Evolutionary conservation across 305 asterid species (phyloP).

Genomic region (Fraxinus latifolia): DNA sequence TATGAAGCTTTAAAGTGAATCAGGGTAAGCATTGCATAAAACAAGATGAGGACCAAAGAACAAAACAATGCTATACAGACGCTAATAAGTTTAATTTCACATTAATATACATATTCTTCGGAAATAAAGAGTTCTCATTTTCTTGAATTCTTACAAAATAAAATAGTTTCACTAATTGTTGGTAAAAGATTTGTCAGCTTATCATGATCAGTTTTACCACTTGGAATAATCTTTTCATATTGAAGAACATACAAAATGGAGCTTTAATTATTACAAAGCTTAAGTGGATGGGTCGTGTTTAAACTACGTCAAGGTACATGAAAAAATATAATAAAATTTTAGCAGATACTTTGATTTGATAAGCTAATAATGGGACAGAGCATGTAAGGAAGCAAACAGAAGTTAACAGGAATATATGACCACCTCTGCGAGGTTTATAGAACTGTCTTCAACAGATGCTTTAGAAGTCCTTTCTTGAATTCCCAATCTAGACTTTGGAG

Average conservation of each 20-base stretch:
- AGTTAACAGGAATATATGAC: constrained; percentile 15
- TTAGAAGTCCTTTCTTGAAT: constrained; percentile 75
- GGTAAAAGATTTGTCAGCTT: not conserved
- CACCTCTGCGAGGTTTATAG: constrained; percentile 81
- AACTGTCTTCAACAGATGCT: constrained; percentile 82
- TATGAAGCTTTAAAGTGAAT: not conserved
- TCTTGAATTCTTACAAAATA: not conserved
- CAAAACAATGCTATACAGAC: not conserved
- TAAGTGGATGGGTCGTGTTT: not conserved
- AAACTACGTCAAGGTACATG: constrained; percentile 1
- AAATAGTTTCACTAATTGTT: constrained; percentile 7
- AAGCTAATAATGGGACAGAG: constrained; percentile 2
- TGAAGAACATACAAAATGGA: constrained; percentile 11
- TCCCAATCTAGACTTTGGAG: constrained; percentile 82
- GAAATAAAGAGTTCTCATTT: not conserved
- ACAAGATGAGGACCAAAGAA: not conserved
- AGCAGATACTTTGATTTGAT: constrained; percentile 6
- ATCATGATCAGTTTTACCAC: not conserved
- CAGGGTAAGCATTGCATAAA: not conserved
- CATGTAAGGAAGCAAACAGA: not conserved
- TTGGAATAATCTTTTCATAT: not conserved
- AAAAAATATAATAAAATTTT: constrained; percentile 1
- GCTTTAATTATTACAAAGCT: not conserved
- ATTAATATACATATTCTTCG: not conserved
- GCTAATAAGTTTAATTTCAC: not conserved